Conservation (phyloP, 2,329 filamentous ascomycete genomes). For the Purpureocillium lavendulum region DNA sequence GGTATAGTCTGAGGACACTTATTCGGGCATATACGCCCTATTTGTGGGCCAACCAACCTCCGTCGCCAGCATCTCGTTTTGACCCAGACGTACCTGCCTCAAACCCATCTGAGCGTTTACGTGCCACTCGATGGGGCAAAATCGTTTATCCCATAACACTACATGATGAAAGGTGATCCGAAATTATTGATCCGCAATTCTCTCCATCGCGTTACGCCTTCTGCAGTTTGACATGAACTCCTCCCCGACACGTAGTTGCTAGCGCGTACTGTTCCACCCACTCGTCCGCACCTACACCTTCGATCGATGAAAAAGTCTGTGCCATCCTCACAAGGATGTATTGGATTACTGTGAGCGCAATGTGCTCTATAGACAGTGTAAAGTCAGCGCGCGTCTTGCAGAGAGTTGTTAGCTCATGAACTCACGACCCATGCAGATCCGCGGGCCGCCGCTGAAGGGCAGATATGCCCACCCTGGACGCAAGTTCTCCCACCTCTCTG, state of each 20-base stretch:
- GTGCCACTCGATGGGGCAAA: no score
- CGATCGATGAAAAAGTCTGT: conserved; percentile 20
- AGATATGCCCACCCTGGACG: conserved; percentile 33
- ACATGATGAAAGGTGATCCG: no score
- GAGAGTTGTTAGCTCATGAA: conserved; percentile 9
- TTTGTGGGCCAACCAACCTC: no score
- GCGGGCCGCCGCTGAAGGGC: conserved; percentile 36
- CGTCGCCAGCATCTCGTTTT: no score
- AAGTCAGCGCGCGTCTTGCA: no score
- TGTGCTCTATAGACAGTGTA: conserved; percentile 19
- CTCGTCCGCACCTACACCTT: conserved; percentile 16
- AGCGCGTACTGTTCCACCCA: conserved; percentile 26
- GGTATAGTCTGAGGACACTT: background rate
- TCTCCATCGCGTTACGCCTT: background rate
- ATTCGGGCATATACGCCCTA: background rate
- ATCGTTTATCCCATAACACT: no score
- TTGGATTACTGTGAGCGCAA: conserved; percentile 23
- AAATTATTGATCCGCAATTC: no score
- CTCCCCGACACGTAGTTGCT: conserved; percentile 24
- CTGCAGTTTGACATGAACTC: conserved; percentile 12
- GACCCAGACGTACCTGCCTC: no score
- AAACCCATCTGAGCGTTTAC: no score
- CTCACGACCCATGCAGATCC: conserved; percentile 36
- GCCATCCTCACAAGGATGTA: conserved; percentile 25
- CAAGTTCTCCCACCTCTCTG: conserved; percentile 30